phyloP scores from a whole-genome alignment of 2,329 filamentous ascomycete genomes.

The Aspergillus pseudoviridinutans region DNA sequence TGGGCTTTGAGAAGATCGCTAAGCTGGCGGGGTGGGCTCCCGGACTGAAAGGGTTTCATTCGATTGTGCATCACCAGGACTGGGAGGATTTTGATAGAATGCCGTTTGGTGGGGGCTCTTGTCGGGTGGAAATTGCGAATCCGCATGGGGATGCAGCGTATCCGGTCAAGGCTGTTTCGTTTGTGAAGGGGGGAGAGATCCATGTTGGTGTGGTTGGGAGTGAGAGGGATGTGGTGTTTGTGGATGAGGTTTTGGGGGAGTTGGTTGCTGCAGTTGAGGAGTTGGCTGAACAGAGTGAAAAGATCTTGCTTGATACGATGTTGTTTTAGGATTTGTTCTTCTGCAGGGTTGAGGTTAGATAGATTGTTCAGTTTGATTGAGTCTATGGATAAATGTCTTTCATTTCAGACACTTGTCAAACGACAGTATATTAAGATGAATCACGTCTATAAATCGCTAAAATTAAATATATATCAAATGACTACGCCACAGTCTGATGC shows the following conservation, averaged over 20 bases:
- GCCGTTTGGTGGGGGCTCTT: slow-evolving; percentile 30
- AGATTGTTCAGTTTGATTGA: too few species aligned
- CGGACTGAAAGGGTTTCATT: slow-evolving; percentile 48
- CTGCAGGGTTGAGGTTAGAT: too few species aligned
- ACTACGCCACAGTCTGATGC: slow-evolving; percentile 31
- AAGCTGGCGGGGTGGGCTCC: slow-evolving; percentile 41
- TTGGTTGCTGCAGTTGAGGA: slow-evolving; percentile 42
- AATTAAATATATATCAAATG: not conserved
- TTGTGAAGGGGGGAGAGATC: slow-evolving; percentile 56
- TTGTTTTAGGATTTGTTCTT: not conserved
- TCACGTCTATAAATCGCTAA: not conserved
- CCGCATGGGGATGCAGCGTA: slow-evolving; percentile 49
- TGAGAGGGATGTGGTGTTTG: slow-evolving; percentile 48
- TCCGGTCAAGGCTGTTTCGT: slow-evolving; percentile 36
- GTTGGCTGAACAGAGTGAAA: slow-evolving; percentile 22
- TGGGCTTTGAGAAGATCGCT: slow-evolving; percentile 50
- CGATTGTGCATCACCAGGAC: slow-evolving; percentile 55
- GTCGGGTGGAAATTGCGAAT: slow-evolving; percentile 56
- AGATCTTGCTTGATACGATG: not conserved
- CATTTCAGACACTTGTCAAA: too few species aligned
- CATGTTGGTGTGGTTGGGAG: slow-evolving; percentile 54
- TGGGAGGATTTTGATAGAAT: slow-evolving; percentile 58
- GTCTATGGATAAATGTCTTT: too few species aligned
- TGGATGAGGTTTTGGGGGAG: slow-evolving; percentile 50
- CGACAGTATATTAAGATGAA: too few species aligned